Evolutionary conservation across 2,329 filamentous ascomycete species (phyloP), one percentile per base, ranked within the genome.

Genomic region (Arthroderma uncinatum): DNA sequence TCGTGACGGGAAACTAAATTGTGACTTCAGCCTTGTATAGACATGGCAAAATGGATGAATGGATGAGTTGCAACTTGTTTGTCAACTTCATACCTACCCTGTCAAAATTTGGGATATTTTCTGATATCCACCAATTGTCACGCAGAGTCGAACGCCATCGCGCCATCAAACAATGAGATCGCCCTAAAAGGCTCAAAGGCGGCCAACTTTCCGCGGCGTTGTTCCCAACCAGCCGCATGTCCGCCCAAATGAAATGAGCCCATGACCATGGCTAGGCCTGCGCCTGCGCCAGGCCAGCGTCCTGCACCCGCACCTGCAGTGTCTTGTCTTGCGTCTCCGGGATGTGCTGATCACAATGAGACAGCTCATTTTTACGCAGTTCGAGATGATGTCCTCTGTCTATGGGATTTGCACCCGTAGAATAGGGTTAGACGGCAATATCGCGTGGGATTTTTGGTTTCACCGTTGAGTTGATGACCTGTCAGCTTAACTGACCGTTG

Each of bases 361-460:
- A 50, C 47, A 47, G 40, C 10, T 47, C 21, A 28, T 47, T 14
- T 44, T 44, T 47, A 23, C 21, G 7, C 23, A 21, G 21, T 25
- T 21, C 5, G 5, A 25, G 19, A 47, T 23, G 9, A 1, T 1
- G 8, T 47, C 23, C 40, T 47, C 25, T 9, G 8, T 47, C 10
- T 12, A 47, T 47, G 37, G 28, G 37, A 47, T 12, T 47, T 23
- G 40, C 21, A 47, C 12, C 19, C 21, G 19, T 12, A 25, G 28
- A 33, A 50, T 30, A 50, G 47, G 47, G 28, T 50, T 50, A 33
- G 47, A 33, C 47, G 47, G 47, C 47, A 50, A 33, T 30, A 50
- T 9, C 47, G 47, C 47, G 47, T 33, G 23, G 47, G 25, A 16
- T 33, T 30, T 50, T 33, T 30, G 28, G 47, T 16, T 50, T 50